Base-by-base conservation (phyloP, 2,329 filamentous ascomycete genomes). In the Hawksworthiomyces lignivorus region DNA sequence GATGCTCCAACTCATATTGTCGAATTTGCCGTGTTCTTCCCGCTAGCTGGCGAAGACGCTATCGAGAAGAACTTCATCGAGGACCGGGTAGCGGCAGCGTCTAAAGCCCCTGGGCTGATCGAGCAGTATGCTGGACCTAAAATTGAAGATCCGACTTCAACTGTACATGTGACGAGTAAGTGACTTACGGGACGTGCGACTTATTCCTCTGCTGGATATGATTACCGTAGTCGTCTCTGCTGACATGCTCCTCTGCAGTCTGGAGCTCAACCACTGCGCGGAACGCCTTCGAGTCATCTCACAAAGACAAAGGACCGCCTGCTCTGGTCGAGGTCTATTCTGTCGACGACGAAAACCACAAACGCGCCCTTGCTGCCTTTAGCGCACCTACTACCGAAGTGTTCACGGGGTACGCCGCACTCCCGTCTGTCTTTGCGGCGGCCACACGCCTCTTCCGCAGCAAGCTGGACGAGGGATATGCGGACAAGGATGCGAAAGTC, bases 401-500 rank as follows among this genome's bases (percentile, higher is more conserved):
- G 4, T 55, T 53, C 30, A 52, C 53, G 11, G 50, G 48, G 24
- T 54, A 48, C 44, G 50, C 48, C n/a, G 45, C 44, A 6, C 41
- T 48, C 40, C 33, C 47, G 3, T 45, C 41, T 10, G 37, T 11
- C 9, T 56, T 52, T 32, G 38, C 22, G n/a, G 49, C 27, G 12
- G 44, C 50, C 10, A 39, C 45, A 24, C 42, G 22, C 10, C 22
- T 32, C 39, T 55, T 55, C 34, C 32, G 41, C 17, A 30, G n/a
- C 7, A 30, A 12, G 1, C 28, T 54, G 7, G 44, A 52, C 9
- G 24, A 27, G 24, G n/a, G n/a, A n/a, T n/a, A n/a, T n/a, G n/a
- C n/a, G n/a, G n/a, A n/a, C n/a, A n/a, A n/a, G n/a, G n/a, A n/a
- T n/a, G n/a, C n/a, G n/a, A n/a, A n/a, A n/a, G n/a, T n/a, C n/a